Percentiles rank a stretch among this genome's conserved stretches.
These are phyloP conservation scores for Amaranthus hypochondriacus DNA, from an alignment of 148 eudicot species.

Conservation along the genomic window DNA sequence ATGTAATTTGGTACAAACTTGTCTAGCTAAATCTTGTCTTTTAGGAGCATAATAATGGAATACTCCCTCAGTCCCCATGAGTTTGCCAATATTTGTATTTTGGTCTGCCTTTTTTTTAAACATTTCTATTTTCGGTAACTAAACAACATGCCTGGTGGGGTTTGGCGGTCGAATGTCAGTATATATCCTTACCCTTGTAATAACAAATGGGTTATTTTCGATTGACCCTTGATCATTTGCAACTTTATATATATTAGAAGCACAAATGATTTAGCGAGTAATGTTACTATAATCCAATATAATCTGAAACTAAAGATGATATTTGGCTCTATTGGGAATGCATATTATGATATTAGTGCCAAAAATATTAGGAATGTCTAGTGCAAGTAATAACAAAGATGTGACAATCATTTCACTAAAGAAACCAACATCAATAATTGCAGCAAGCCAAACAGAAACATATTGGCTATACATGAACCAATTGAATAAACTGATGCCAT, in stretches of 20 bases:
- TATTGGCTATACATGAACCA: conserved; percentile 71
- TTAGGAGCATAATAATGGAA: neutral
- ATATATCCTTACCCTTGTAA: too few species aligned
- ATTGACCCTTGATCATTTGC: too few species aligned
- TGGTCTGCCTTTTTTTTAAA: neutral
- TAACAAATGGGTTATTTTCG: too few species aligned
- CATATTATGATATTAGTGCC: neutral
- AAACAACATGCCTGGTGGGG: neutral
- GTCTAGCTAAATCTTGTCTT: neutral
- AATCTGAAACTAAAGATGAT: too few species aligned
- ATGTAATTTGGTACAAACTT: neutral
- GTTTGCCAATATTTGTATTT: neutral
- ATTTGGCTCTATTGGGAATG: too few species aligned
- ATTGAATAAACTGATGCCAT: conserved; percentile 94
- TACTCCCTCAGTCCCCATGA: neutral
- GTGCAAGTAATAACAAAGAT: neutral
- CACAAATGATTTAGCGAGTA: too few species aligned
- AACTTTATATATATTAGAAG: too few species aligned
- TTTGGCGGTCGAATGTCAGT: too few species aligned
- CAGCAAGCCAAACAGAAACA: neutral
- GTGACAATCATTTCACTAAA: neutral
- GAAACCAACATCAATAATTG: neutral
- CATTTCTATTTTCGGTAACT: neutral
- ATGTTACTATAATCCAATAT: too few species aligned
- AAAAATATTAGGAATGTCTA: neutral